Evolutionary conservation across 192 early-diverging fungal genomes (phyloP), one percentile per base, ranked within the genome.

Genomic region (Umbelopsis sp.): DNA sequence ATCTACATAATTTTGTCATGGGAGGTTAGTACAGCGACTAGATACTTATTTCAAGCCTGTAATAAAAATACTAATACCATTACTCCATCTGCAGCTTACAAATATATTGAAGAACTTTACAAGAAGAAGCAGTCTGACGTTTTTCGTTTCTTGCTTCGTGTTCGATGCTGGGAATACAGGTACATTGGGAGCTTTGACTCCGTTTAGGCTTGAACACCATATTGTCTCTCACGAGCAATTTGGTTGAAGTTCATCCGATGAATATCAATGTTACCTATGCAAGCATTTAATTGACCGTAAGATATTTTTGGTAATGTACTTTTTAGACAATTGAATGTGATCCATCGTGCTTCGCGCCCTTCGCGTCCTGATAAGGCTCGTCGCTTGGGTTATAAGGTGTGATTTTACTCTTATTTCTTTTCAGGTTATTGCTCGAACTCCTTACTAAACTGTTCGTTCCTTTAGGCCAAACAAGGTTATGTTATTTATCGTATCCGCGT

Each of bases 91-190:
- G 4, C 17, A 62, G 92, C 92, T 71, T 94, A 94, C 86, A 93
- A 93, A 80, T 94, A 94, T 86, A 83, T 94, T 75, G 89, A 91
- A 84, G 95, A 97, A 89, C 91, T 98, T 72, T 89, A 93, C 84
- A 97, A 97, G 88, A 98, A 97, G 95, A 98, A 98, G 93, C 96
- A 98, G 85, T 96, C 95, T 75, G 97, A 99, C 86, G 96, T 98
- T 72, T 90, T 98, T 84, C 95, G 96, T 82, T 98, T 98, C 91
- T 90, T 98, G 77, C 90, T 95, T 82, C 94, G 97, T 81, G 92
- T 98, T 67, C 88, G 96, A 84, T 94, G 93, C 88, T 97, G 95
- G 96, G 95, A 97, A 86, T 96, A 90, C 94, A 89, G 94, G 90
- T 93, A 89, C 76, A 67, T 43, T 75, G 59, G 32, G 56, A 32